phyloP scores from a whole-genome alignment of 305 asterid species.

The Fraxinus sp. region DNA sequence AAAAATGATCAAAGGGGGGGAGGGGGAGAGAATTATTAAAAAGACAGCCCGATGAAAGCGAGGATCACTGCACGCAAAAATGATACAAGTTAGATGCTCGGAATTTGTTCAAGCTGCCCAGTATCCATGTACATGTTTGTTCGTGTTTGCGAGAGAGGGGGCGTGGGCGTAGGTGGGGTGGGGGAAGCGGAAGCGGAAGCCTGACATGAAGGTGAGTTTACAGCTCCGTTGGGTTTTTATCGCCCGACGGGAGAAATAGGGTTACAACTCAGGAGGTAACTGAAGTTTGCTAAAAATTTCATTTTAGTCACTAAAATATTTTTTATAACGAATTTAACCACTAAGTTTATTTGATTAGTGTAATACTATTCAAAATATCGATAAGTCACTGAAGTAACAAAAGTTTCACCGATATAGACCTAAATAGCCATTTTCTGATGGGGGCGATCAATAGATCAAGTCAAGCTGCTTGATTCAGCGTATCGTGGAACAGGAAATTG shows the following conservation, averaged over 20 bases:
- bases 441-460: neutral
- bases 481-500: too few relatives aligned
- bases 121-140: neutral
- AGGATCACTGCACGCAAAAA: constrained; percentile 47
- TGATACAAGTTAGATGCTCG: constrained; percentile 33
- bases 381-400: neutral
- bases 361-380: neutral
- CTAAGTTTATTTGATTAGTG: neutral
- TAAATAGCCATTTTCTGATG: neutral
- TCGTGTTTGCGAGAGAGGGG: neutral
- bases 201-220: neutral
- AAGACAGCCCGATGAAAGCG: neutral
- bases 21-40: neutral
- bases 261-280: neutral
- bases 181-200: neutral
- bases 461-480: neutral
- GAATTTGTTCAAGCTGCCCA: neutral
- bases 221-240: neutral
- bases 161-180: neutral
- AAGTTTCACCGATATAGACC: neutral
- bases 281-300: neutral
- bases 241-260: neutral
- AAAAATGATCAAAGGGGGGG: neutral
- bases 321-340: neutral
- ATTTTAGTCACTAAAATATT: neutral